A percentile compares a stretch with the other conserved stretches of the same genome.
Evolutionary conservation across 106 monocot genomes (phyloP).

Genomic region (Phalaenopsis equestris): DNA sequence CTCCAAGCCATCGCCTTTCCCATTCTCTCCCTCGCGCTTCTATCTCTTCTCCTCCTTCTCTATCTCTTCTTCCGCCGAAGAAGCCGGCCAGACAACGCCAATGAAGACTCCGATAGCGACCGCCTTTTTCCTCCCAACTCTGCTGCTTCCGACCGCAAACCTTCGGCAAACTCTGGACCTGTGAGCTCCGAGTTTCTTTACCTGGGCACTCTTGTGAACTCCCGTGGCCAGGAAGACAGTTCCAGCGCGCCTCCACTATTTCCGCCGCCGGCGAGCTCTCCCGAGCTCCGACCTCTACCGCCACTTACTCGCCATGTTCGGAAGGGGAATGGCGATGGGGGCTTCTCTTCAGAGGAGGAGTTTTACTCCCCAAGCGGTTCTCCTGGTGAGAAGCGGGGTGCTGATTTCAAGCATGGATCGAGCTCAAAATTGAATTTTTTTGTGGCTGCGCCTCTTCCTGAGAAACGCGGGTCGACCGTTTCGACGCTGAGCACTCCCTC

Average conservation of each 20-base stretch:
- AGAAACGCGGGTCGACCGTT: conserved; percentile 10
- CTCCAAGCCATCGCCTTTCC: conserved; percentile 28
- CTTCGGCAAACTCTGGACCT: conserved; percentile 6
- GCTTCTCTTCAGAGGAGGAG: conserved; percentile 42
- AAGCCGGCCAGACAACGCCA: background rate
- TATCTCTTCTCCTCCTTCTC: conserved; percentile 14
- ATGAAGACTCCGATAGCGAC: conserved; percentile 24
- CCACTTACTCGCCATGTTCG: conserved; percentile 32
- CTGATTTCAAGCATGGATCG: background rate
- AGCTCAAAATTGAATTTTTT: background rate
- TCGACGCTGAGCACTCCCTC: conserved; percentile 25
- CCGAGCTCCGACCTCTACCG: conserved; percentile 78
- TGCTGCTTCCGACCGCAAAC: conserved; percentile 14
- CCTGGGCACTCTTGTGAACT: conserved; percentile 46
- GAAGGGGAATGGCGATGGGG: conserved; percentile 11
- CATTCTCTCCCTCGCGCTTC: conserved; percentile 23
- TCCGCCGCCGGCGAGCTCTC: conserved; percentile 28
- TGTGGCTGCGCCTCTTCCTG: background rate
- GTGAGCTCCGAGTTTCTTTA: conserved; percentile 42
- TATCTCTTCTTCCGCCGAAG: conserved; percentile 35
- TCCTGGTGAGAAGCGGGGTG: conserved; percentile 11
- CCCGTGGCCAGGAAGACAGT: conserved; percentile 4
- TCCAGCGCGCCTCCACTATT: background rate
- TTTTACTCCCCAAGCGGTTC: conserved; percentile 58
- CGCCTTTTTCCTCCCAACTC: conserved; percentile 31